A percentile compares a stretch with the other conserved stretches of the same genome.
These are phyloP conservation scores for Clavispora phyllophila DNA, from an alignment of 805 yeast genomes.

Conservation along the genomic window DNA sequence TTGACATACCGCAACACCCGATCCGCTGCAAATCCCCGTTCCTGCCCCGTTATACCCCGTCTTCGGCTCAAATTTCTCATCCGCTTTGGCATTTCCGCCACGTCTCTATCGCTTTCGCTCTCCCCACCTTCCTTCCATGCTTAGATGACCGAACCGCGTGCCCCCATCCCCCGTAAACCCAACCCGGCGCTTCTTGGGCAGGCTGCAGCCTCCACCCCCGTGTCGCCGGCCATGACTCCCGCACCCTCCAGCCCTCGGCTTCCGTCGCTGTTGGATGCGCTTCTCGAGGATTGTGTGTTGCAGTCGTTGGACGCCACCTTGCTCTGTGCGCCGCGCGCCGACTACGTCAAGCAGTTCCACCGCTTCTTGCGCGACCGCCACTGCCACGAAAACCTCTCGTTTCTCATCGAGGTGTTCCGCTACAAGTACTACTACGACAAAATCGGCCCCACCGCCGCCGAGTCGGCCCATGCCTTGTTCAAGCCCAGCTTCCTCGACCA, in stretches of 20 bases:
- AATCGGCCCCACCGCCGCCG: conserved; percentile 9
- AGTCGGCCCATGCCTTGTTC: not conserved
- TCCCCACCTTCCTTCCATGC: not conserved
- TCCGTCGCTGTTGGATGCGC: conserved; percentile 21
- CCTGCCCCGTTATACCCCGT: no score
- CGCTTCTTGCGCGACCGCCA: conserved; percentile 34
- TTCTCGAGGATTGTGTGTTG: conserved; percentile 30
- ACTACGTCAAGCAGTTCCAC: conserved; percentile 25
- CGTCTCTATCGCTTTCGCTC: no score
- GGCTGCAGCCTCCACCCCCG: not conserved
- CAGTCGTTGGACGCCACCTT: conserved; percentile 17
- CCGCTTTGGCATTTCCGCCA: no score
- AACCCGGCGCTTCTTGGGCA: not conserved
- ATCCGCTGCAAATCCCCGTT: no score
- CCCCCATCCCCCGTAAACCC: conserved; percentile 1
- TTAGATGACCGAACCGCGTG: not conserved
- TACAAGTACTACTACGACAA: conserved; percentile 42
- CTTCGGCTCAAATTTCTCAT: no score
- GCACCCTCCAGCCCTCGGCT: not conserved
- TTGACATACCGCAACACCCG: no score
- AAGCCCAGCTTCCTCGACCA: conserved; percentile 9
- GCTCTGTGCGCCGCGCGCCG: conserved; percentile 11
- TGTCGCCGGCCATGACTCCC: not conserved
- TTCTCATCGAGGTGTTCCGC: conserved; percentile 40
- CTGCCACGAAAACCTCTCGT: conserved; percentile 42